A percentile compares a stretch with the other conserved stretches of the same genome.
Evolutionary conservation across 2,329 filamentous ascomycete genomes (phyloP).

Genomic region (Pyrenophora tritici-repentis): DNA sequence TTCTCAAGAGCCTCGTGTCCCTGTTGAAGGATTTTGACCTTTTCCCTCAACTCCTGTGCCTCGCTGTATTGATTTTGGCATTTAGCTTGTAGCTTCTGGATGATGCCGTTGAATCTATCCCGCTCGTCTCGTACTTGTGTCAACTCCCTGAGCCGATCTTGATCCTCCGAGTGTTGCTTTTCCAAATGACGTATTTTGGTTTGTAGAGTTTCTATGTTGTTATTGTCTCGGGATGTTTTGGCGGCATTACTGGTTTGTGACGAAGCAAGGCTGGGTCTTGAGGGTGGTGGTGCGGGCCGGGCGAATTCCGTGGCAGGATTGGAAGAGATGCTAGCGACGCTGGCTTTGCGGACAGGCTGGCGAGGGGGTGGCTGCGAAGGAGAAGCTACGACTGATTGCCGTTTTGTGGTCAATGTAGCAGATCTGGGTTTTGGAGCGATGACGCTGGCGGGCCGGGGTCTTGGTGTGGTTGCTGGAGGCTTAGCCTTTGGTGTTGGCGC

Average conservation of each 20-base stretch:
- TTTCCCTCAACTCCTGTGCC: slow-evolving; percentile 73
- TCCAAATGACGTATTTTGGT: slow-evolving; percentile 86
- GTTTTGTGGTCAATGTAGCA: slow-evolving; percentile 22
- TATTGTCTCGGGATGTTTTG: slow-evolving; percentile 27
- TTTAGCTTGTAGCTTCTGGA: slow-evolving; percentile 88
- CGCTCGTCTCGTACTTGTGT: slow-evolving; percentile 77
- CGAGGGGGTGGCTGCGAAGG: slow-evolving; percentile 14
- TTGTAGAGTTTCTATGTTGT: slow-evolving; percentile 77
- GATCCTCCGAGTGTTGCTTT: slow-evolving; percentile 81
- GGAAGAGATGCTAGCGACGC: slow-evolving; percentile 21
- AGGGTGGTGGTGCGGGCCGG: slow-evolving; percentile 10
- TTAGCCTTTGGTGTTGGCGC: slow-evolving; percentile 16
- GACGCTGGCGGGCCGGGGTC: slow-evolving; percentile 33
- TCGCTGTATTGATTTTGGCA: slow-evolving; percentile 85
- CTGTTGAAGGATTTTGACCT: slow-evolving; percentile 75
- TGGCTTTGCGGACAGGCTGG: slow-evolving; percentile 25
- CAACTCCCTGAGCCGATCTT: slow-evolving; percentile 79
- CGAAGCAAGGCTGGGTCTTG: slow-evolving; percentile 23
- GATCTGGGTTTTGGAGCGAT: slow-evolving; percentile 16
- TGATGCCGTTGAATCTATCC: slow-evolving; percentile 80
- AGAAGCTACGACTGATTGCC: slow-evolving; percentile 27
- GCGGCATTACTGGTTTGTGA: slow-evolving; percentile 19
- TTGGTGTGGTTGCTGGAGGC: slow-evolving; percentile 19
- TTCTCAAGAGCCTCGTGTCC: slow-evolving; percentile 72
- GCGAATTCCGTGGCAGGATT: slow-evolving; percentile 12